These are phyloP conservation scores for Paralagenidium karlingii DNA, from an alignment of 352 stramenopile species.

Conservation along the genomic window DNA sequence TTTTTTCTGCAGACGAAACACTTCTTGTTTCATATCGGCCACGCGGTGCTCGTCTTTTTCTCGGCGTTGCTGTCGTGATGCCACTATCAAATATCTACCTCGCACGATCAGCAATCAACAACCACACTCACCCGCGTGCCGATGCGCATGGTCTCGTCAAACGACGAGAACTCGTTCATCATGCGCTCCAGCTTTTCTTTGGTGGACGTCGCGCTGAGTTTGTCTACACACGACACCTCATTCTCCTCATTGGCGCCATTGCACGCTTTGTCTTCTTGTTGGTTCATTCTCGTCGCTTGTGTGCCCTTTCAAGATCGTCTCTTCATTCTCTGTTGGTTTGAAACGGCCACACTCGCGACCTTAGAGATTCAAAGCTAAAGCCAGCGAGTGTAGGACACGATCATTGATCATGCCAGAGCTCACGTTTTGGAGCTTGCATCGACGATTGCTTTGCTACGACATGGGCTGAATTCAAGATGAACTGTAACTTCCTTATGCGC, in stretches of 20 bases:
- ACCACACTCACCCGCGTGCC: slow-evolving; percentile 42
- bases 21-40: slow-evolving; percentile 87
- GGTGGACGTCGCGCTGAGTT: slow-evolving; percentile 54
- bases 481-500: too few species aligned
- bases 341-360: too few species aligned
- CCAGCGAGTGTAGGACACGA: too few species aligned
- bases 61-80: slow-evolving; percentile 79
- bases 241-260: slow-evolving; percentile 1
- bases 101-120: too few species aligned
- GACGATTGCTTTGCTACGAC: too few species aligned
- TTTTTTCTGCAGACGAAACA: slow-evolving; percentile 82
- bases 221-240: slow-evolving; percentile 10
- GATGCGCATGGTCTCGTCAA: slow-evolving; percentile 81
- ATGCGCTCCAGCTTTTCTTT: slow-evolving; percentile 76
- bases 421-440: too few species aligned
- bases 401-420: too few species aligned
- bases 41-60: slow-evolving; percentile 90
- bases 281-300: slow-evolving; percentile 11
- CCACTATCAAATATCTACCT: too few species aligned
- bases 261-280: slow-evolving; percentile 5
- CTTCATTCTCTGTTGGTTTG: too few species aligned
- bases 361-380: too few species aligned
- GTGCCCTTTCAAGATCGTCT: too few species aligned
- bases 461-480: too few species aligned
- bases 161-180: slow-evolving; percentile 75